These are phyloP conservation scores for Hanseniaspora nectarophila DNA, from an alignment of 805 yeast species.

Conservation along the genomic window DNA sequence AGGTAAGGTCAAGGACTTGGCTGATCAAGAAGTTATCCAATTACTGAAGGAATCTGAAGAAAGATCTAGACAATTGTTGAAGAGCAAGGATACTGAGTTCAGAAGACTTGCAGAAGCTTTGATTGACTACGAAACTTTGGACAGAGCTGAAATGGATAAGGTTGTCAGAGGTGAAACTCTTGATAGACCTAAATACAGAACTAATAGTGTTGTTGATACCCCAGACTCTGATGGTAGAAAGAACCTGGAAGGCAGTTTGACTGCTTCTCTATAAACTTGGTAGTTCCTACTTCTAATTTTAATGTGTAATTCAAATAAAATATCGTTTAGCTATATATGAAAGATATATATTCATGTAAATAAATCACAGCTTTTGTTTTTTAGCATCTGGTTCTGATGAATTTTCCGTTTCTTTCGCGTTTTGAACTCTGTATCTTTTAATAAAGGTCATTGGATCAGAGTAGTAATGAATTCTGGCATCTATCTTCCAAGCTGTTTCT, in stretches of 20 bases:
- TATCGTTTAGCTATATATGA: not conserved
- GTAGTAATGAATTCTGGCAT: conserved; percentile 51
- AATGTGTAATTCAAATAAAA: not conserved
- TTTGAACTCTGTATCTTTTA: conserved; percentile 41
- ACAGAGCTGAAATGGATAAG: conserved; percentile 77
- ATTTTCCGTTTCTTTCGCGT: conserved; percentile 18
- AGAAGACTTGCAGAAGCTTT: conserved; percentile 84
- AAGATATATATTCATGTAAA: not conserved
- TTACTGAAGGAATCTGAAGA: conserved; percentile 63
- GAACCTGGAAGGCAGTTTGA: conserved; percentile 23
- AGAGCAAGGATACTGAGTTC: conserved; percentile 54
- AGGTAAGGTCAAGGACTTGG: conserved; percentile 70
- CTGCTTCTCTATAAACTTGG: conserved; percentile 8
- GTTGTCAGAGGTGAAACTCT: conserved; percentile 71
- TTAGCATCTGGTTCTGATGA: conserved; percentile 4
- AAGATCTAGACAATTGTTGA: conserved; percentile 60
- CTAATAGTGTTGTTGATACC: conserved; percentile 63
- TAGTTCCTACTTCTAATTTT: too few species aligned
- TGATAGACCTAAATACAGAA: conserved; percentile 51
- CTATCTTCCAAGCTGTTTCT: conserved; percentile 52
- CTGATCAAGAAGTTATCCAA: conserved; percentile 82
- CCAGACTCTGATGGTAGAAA: conserved; percentile 37
- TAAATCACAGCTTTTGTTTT: conserved; percentile 9
- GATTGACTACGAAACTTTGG: conserved; percentile 88
- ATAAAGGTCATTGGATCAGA: conserved; percentile 45